A percentile compares a stretch with the other conserved stretches of the same genome.
These are phyloP conservation scores for Tolypocladium paradoxum DNA, from an alignment of 2,329 filamentous ascomycete species.

Conservation along the genomic window DNA sequence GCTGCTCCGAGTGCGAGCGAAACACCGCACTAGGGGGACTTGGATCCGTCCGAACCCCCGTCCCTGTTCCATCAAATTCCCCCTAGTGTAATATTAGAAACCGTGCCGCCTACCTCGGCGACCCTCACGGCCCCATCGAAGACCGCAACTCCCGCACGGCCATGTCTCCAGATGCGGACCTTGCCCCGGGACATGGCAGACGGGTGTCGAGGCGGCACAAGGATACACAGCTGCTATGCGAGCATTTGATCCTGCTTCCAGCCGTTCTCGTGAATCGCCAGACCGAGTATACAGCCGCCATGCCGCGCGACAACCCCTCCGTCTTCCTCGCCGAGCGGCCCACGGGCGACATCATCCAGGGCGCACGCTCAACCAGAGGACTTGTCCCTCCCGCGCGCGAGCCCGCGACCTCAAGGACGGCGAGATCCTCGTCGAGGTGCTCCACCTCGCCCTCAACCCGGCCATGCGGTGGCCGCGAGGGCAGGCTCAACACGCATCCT, in stretches of 20 bases:
- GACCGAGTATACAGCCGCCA: too few relatives aligned
- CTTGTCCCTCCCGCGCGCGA: slow-evolving; percentile 39
- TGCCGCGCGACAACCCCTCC: slow-evolving; percentile 34
- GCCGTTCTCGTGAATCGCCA: too few relatives aligned
- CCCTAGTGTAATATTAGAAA: too few relatives aligned
- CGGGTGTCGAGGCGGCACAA: too few relatives aligned
- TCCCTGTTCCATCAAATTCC: too few relatives aligned
- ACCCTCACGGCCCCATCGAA: not conserved
- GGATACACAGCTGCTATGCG: too few relatives aligned
- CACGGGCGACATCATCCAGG: slow-evolving; percentile 47
- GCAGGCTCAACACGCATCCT: slow-evolving; percentile 62
- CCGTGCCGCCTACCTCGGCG: not conserved
- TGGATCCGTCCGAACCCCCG: too few relatives aligned
- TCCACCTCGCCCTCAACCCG: slow-evolving; percentile 62
- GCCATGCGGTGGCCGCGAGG: slow-evolving; percentile 74
- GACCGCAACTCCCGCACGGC: not conserved
- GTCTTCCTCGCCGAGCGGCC: slow-evolving; percentile 57
- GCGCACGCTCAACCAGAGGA: slow-evolving; percentile 49
- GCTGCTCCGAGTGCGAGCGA: too few relatives aligned
- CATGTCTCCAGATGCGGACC: not conserved
- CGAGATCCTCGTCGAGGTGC: slow-evolving; percentile 47
- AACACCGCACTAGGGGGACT: too few relatives aligned
- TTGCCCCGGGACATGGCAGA: not conserved
- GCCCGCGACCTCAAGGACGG: slow-evolving; percentile 47
- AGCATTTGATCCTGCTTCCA: too few relatives aligned